A percentile compares a stretch with the other conserved stretches of the same genome.
Conservation (phyloP, 305 asterid species). For the Fraxinus sp. region DNA sequence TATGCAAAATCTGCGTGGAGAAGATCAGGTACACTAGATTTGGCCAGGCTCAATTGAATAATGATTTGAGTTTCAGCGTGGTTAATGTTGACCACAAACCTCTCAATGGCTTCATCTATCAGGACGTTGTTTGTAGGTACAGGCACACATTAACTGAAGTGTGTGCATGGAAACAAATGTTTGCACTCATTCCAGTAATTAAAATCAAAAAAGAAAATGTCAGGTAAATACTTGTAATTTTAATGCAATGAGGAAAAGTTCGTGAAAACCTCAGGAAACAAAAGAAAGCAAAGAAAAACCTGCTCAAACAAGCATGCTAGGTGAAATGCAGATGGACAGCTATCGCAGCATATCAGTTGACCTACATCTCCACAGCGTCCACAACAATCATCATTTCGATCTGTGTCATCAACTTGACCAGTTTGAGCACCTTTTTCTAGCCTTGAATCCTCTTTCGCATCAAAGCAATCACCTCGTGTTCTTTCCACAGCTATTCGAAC, state of each 20-base stretch:
- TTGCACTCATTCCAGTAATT: not conserved
- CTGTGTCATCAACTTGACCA: constrained; percentile 55
- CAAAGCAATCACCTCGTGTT: constrained; percentile 43
- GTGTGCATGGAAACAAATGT: constrained; percentile 1
- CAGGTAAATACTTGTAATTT: not conserved
- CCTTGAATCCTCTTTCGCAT: constrained; percentile 53
- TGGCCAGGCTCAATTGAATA: not conserved
- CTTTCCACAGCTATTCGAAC: constrained; percentile 15
- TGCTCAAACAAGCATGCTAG: constrained; percentile 80
- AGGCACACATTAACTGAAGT: not conserved
- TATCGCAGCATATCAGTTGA: constrained; percentile 92
- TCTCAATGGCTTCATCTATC: not conserved
- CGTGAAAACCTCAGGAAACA: not conserved
- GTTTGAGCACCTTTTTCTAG: constrained; percentile 50
- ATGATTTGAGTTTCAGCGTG: not conserved
- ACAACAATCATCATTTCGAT: constrained; percentile 94
- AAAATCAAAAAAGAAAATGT: not conserved
- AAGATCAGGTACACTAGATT: constrained; percentile 2
- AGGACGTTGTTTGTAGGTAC: not conserved
- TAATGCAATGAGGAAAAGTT: not conserved
- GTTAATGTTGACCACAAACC: not conserved
- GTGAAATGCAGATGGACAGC: constrained; percentile 96
- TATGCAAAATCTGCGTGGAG: constrained; percentile 1
- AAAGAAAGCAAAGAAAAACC: constrained; percentile 47
- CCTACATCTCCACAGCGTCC: constrained; percentile 98